These are phyloP conservation scores for Euptelea pleiosperma DNA, from an alignment of 164 flowering plant species.

Conservation along the genomic window DNA sequence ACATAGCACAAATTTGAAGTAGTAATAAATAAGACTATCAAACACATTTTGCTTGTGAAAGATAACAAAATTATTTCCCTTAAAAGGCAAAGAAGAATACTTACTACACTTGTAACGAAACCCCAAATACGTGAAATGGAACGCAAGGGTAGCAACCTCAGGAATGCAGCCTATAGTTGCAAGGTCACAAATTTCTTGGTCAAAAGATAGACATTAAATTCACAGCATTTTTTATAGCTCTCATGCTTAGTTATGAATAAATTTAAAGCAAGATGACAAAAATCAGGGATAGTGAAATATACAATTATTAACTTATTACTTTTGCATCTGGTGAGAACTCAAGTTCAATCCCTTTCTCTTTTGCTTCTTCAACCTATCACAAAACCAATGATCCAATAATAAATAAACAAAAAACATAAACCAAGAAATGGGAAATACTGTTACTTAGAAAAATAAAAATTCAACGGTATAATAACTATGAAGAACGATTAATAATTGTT, in stretches of 20 bases:
- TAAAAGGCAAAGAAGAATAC: conserved; percentile 18
- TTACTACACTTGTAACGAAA: conserved; percentile 62
- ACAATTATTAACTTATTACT: conserved; percentile 34
- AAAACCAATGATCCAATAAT: conserved; percentile 1
- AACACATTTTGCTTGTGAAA: not conserved
- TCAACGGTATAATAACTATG: too few species aligned
- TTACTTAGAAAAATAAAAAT: too few species aligned
- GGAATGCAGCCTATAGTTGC: conserved; percentile 61
- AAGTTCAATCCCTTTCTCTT: conserved; percentile 64
- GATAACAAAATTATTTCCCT: not conserved
- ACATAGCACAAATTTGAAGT: not conserved
- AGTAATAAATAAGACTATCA: not conserved
- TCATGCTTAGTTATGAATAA: conserved; percentile 1
- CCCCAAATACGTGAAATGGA: conserved; percentile 91
- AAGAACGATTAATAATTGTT: too few species aligned
- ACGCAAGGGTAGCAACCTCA: conserved; percentile 79
- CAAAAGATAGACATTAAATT: conserved; percentile 10
- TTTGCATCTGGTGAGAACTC: conserved; percentile 89
- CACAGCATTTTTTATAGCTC: not conserved
- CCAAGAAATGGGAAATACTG: not conserved
- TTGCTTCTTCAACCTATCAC: conserved; percentile 70
- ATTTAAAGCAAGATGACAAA: conserved; percentile 2
- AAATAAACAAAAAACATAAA: not conserved
- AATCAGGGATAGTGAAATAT: not conserved
- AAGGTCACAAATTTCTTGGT: conserved; percentile 11